These are phyloP conservation scores for Aspergillus fructus DNA, from an alignment of 2,329 filamentous ascomycete species.

Conservation along the genomic window DNA sequence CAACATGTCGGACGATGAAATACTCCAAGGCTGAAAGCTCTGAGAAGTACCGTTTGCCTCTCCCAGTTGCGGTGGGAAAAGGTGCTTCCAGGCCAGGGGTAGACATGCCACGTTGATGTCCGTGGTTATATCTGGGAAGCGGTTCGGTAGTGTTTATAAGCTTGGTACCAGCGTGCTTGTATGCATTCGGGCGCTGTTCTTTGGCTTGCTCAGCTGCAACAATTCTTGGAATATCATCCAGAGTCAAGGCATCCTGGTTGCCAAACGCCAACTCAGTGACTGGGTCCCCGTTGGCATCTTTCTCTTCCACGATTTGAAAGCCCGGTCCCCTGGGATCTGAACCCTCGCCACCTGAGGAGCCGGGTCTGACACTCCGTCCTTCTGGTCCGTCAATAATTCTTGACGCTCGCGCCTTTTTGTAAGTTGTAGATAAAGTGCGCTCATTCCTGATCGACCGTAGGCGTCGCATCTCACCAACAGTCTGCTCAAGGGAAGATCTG, in stretches of 20 bases:
- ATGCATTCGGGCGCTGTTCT: conserved; percentile 80
- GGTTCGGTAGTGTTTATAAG: conserved; percentile 57
- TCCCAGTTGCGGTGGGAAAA: conserved; percentile 55
- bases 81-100: conserved; percentile 49
- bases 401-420: conserved; percentile 85
- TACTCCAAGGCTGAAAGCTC: conserved; percentile 94
- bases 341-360: conserved; percentile 65
- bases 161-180: conserved; percentile 73
- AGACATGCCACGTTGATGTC: conserved; percentile 67
- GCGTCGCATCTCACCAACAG: conserved; percentile 89
- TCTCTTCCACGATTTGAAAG: conserved; percentile 80
- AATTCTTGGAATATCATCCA: conserved; percentile 95
- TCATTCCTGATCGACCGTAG: conserved; percentile 91
- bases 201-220: conserved; percentile 93
- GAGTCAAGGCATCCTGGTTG: conserved; percentile 83
- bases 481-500: conserved; percentile 83
- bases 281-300: conserved; percentile 66
- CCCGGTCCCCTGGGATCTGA: conserved; percentile 55
- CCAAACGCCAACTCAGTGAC: conserved; percentile 82
- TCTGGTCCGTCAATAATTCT: conserved; percentile 88
- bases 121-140: conserved; percentile 66
- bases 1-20: conserved; percentile 93
- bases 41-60: conserved; percentile 83
- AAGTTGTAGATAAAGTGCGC: conserved; percentile 88
- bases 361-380: conserved; percentile 65